phyloP scores from a whole-genome alignment of 306 rosid species.

The Lathyrus aphaca region DNA sequence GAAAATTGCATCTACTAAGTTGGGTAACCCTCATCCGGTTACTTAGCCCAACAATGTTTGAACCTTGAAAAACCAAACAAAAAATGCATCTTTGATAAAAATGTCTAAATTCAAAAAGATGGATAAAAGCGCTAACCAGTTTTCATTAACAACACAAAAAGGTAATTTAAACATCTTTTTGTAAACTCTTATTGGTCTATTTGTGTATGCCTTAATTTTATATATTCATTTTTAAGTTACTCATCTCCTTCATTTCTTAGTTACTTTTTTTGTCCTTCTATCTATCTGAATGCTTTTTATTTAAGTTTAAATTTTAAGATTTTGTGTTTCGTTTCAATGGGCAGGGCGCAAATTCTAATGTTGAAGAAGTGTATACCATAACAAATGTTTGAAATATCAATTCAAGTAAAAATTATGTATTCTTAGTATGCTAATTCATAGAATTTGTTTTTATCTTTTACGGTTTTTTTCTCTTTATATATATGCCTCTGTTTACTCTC shows the following conservation, averaged over 20 bases:
- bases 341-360: constrained; percentile 86
- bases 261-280: too few species aligned
- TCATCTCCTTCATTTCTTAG: too few species aligned
- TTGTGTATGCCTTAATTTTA: constrained; percentile 11
- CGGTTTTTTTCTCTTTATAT: not conserved
- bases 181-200: constrained; percentile 22
- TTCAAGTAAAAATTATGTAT: constrained; percentile 58
- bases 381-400: constrained; percentile 94
- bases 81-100: too few species aligned
- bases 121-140: too few species aligned
- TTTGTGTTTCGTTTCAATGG: constrained; percentile 44
- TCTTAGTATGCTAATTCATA: constrained; percentile 24
- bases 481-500: not conserved
- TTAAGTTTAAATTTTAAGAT: too few species aligned
- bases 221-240: too few species aligned
- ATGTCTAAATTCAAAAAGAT: too few species aligned
- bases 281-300: too few species aligned
- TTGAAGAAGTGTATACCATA: constrained; percentile 95
- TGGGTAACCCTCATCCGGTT: too few species aligned
- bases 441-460: not conserved
- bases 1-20: too few species aligned
- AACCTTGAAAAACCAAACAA: too few species aligned
- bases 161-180: constrained; percentile 50
- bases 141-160: constrained; percentile 46
- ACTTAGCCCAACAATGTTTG: too few species aligned